phyloP scores from a whole-genome alignment of 2,329 filamentous ascomycete species.

The Paraphoma sp. region DNA sequence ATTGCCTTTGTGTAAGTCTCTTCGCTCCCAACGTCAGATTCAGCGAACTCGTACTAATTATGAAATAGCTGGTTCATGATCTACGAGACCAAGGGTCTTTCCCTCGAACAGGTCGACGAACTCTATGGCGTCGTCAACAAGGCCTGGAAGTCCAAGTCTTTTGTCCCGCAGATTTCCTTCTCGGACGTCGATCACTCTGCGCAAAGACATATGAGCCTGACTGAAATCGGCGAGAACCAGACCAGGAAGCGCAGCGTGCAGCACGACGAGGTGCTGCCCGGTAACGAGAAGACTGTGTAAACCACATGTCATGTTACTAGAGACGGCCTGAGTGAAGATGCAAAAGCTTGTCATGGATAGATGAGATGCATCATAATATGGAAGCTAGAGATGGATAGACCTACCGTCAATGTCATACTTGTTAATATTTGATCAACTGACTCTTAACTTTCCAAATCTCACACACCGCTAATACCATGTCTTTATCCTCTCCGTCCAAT shows the following conservation, averaged over 20 bases:
- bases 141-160: slow-evolving; percentile 73
- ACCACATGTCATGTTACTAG: too few relatives aligned
- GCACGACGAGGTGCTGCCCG: slow-evolving; percentile 25
- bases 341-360: too few relatives aligned
- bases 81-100: slow-evolving; percentile 78
- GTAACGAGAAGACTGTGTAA: not conserved
- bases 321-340: too few relatives aligned
- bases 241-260: slow-evolving; percentile 42
- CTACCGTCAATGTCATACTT: too few relatives aligned
- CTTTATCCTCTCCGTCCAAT: too few relatives aligned
- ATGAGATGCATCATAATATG: too few relatives aligned
- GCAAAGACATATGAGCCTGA: slow-evolving; percentile 26
- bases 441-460: too few relatives aligned
- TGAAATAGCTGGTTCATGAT: slow-evolving; percentile 69
- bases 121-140: slow-evolving; percentile 75
- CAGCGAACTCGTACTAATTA: slow-evolving; percentile 9
- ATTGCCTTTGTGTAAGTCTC: slow-evolving; percentile 66
- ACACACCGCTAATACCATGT: too few relatives aligned
- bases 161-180: slow-evolving; percentile 60
- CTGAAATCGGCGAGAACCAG: slow-evolving; percentile 38
- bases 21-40: not conserved
- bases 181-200: slow-evolving; percentile 35
- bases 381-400: too few relatives aligned
- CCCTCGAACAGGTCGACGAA: slow-evolving; percentile 79
- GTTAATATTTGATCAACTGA: too few relatives aligned